Conservation (phyloP, 148 eudicot genomes). For the Rhododendron simsii region DNA sequence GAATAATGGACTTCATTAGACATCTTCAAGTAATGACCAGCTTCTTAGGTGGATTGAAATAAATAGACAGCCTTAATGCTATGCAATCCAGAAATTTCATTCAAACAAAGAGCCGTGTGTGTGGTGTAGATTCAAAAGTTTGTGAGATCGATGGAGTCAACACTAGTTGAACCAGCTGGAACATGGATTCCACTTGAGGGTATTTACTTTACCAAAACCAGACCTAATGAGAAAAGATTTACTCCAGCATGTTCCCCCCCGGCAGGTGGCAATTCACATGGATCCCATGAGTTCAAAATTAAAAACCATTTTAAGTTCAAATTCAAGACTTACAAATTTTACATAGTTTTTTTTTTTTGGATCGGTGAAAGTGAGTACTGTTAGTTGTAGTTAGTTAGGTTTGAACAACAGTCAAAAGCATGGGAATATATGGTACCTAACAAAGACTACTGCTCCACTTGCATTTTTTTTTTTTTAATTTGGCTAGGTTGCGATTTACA, state of each 20-base stretch:
- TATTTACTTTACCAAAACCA: neutral
- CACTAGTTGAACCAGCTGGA: neutral
- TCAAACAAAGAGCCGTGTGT: neutral
- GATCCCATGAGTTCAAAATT: neutral
- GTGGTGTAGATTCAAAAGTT: neutral
- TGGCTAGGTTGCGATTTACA: neutral
- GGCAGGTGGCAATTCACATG: neutral
- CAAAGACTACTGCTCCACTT: neutral
- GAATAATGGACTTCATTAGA: neutral
- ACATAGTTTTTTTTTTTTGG: neutral
- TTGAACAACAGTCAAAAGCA: neutral
- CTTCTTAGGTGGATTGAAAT: neutral
- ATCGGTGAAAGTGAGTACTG: neutral
- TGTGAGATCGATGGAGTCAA: neutral
- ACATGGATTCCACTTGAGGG: neutral
- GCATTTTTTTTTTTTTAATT: neutral
- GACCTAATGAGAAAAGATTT: neutral
- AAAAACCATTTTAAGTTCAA: neutral
- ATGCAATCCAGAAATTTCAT: neutral
- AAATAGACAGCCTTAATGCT: neutral
- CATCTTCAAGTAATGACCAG: neutral
- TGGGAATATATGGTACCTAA: too few relatives aligned
- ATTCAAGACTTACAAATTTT: neutral
- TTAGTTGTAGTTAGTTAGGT: neutral
- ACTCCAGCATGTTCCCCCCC: neutral